Percentiles rank a stretch among this genome's conserved stretches.
Conservation (phyloP, 345 rosid species). For the Turritis glabra region DNA sequence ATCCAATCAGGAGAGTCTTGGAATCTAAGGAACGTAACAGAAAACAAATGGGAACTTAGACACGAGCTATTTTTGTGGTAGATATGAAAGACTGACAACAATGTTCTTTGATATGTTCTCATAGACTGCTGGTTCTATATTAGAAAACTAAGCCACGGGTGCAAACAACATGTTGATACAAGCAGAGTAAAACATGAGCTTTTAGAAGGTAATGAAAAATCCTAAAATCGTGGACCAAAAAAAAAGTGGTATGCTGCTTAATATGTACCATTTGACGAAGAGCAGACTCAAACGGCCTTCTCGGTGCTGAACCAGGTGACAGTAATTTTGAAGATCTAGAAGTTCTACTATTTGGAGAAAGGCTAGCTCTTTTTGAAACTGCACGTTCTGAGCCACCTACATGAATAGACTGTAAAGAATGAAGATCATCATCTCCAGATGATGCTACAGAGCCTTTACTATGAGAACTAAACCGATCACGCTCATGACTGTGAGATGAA, state of each 20-base stretch:
- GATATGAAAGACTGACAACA: slow-evolving; percentile 5
- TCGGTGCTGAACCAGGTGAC: slow-evolving; percentile 85
- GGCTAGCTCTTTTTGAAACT: slow-evolving; percentile 55
- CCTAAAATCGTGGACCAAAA: neutral
- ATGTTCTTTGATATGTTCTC: slow-evolving; percentile 1
- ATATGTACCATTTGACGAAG: slow-evolving; percentile 80
- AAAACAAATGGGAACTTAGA: neutral
- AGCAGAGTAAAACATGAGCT: slow-evolving; percentile 6
- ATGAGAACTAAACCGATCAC: slow-evolving; percentile 75
- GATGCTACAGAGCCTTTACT: slow-evolving; percentile 93
- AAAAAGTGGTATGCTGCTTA: neutral
- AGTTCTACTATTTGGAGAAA: slow-evolving; percentile 63
- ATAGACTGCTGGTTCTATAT: slow-evolving; percentile 12
- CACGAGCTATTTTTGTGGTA: neutral
- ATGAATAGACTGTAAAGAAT: slow-evolving; percentile 64
- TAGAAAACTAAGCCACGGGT: slow-evolving; percentile 8
- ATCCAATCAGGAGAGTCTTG: neutral
- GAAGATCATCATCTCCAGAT: slow-evolving; percentile 87
- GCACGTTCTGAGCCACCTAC: slow-evolving; percentile 53
- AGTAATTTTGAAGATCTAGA: slow-evolving; percentile 57
- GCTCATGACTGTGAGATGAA: slow-evolving; percentile 87
- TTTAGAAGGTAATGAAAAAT: neutral
- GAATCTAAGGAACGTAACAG: slow-evolving; percentile 2
- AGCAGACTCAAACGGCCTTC: slow-evolving; percentile 71
- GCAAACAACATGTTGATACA: slow-evolving; percentile 16